phyloP scores from a whole-genome alignment of 176 grass and related monocot species.

The Aegilops umbellulata region DNA sequence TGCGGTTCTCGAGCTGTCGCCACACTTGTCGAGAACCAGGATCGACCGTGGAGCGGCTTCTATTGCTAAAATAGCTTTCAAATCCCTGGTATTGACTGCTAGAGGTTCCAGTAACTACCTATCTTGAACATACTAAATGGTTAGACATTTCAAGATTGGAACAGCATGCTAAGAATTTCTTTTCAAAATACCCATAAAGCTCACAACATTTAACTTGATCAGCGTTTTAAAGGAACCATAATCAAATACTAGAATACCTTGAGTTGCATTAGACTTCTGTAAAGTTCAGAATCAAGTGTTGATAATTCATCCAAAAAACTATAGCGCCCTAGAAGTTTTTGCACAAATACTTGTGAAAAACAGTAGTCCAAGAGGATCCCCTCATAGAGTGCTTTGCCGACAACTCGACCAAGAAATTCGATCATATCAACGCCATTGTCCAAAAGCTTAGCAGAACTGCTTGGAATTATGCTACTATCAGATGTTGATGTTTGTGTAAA shows the following conservation, averaged over 20 bases:
- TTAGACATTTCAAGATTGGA: neutral
- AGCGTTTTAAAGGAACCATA: neutral
- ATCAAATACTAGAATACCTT: slow-evolving; percentile 50
- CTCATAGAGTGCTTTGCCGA: slow-evolving; percentile 97
- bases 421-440: slow-evolving; percentile 94
- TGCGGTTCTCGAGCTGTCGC: neutral
- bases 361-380: slow-evolving; percentile 95
- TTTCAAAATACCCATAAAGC: neutral
- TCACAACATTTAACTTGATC: neutral
- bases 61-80: neutral
- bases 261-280: slow-evolving; percentile 91
- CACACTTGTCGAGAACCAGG: neutral
- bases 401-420: slow-evolving; percentile 90
- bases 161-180: neutral
- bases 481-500: slow-evolving; percentile 86
- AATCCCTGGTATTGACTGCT: neutral
- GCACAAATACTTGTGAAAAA: slow-evolving; percentile 97
- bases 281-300: slow-evolving; percentile 85
- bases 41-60: neutral
- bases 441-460: slow-evolving; percentile 79
- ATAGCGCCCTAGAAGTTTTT: slow-evolving; percentile 88
- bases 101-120: neutral
- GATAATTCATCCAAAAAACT: slow-evolving; percentile 98
- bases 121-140: slow-evolving; percentile 2
- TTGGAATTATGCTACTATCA: slow-evolving; percentile 87